A percentile compares a stretch with the other conserved stretches of the same genome.
phyloP scores from a whole-genome alignment of 768 basidiomycete species.

The Boletellus ananiceps region DNA sequence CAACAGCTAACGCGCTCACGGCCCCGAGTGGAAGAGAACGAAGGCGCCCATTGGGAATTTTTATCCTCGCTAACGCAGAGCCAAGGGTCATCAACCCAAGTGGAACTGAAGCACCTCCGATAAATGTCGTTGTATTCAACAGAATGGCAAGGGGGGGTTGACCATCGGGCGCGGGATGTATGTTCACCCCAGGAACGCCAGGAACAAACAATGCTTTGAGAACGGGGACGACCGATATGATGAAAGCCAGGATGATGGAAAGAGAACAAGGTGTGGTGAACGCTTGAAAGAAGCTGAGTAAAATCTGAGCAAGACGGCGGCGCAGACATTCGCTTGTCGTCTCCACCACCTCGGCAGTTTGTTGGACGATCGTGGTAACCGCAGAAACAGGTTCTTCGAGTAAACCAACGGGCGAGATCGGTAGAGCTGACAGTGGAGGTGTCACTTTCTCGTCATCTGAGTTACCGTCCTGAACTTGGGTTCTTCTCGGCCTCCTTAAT shows the following conservation, averaged over 20 bases:
- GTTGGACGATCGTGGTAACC: slow-evolving; percentile 4
- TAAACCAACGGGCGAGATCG: not conserved
- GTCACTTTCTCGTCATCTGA: slow-evolving; percentile 6
- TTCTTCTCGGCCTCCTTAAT: not conserved
- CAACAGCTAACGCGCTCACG: slow-evolving; percentile 48
- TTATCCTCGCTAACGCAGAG: slow-evolving; percentile 55
- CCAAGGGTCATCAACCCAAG: slow-evolving; percentile 60
- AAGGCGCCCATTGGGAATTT: slow-evolving; percentile 47
- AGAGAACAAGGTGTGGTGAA: slow-evolving; percentile 47
- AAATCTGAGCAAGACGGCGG: slow-evolving; percentile 8
- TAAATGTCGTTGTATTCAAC: slow-evolving; percentile 51
- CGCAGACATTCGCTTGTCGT: slow-evolving; percentile 3
- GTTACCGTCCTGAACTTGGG: not conserved
- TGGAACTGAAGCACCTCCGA: slow-evolving; percentile 61
- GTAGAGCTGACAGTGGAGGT: not conserved
- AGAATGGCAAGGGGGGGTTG: slow-evolving; percentile 62
- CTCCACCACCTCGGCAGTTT: not conserved
- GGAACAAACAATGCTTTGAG: slow-evolving; percentile 60
- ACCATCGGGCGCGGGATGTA: slow-evolving; percentile 57
- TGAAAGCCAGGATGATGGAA: slow-evolving; percentile 49
- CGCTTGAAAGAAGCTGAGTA: slow-evolving; percentile 29
- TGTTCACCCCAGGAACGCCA: slow-evolving; percentile 38
- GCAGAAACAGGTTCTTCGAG: slow-evolving; percentile 1
- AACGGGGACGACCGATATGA: slow-evolving; percentile 50
- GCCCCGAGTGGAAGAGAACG: slow-evolving; percentile 45